Base-by-base conservation (phyloP, 2,329 filamentous ascomycete species). In the Aspergillus chevalieri region DNA sequence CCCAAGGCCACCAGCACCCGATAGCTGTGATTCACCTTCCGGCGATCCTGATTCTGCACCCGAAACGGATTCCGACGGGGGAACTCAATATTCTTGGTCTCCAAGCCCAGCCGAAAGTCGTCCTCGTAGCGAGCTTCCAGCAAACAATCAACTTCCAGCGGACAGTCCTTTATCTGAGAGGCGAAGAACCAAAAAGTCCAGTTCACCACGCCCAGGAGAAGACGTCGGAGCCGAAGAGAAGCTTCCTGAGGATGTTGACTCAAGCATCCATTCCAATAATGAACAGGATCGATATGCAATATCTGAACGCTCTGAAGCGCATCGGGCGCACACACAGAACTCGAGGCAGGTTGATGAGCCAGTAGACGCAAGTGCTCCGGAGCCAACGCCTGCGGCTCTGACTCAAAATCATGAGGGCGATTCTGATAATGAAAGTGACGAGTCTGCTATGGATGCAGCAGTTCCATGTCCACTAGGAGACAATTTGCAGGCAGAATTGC, bases 381-480 rank as follows among this genome's bases (percentile, higher is more conserved):
- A 46, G 14, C 19, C 33, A 9, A 10, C 19, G 12, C 17, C 22
- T 24, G 19, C 6, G 22, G 14, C 33, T 42, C 21, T n/a, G n/a
- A 9, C 21, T 17, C 46, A 47, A 10, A 17, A 30, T 3, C 6
- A 14, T 8, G 47, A 51, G 1, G 21, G 44, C 26, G 52, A 57
- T 24, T 57, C 53, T 15, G 57, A 58, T 38, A 46, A 47, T 30
- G 57, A 61, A 44, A 65, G 63, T 43, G 63, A 68, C 5, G 66
- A 69, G 7, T 38, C 33, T 15, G 44, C 21, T 26, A 68, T 70
- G 67, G 66, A 69, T 44, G 61, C 59, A 12, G 62, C 61, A 47
- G 52, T 70, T n/a, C 67, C 67, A 17, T 57, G 53, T 46, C 60
- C 65, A 17, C 57, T 69, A 4, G 58, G 54, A 8, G 52, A 52